Evolutionary conservation across 805 yeast genomes (phyloP).

Genomic region (Lipomyces sp.): DNA sequence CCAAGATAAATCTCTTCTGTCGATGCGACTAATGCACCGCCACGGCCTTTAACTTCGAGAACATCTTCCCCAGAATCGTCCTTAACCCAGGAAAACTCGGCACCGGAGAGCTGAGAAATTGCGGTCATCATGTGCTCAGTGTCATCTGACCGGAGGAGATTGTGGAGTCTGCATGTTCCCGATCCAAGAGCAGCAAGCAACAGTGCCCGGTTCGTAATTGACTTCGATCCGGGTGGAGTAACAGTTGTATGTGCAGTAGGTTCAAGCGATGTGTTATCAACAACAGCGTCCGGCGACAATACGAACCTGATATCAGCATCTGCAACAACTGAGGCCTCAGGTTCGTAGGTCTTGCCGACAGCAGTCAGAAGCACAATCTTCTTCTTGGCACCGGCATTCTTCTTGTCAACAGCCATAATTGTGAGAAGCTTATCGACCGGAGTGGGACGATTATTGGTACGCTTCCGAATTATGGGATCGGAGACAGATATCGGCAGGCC

Average conservation of each 20-base stretch:
- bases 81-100: slow-evolving; percentile 62
- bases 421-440: slow-evolving; percentile 75
- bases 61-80: slow-evolving; percentile 91
- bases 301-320: slow-evolving; percentile 82
- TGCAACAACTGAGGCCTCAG: slow-evolving; percentile 79
- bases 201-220: slow-evolving; percentile 93
- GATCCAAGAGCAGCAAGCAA: slow-evolving; percentile 88
- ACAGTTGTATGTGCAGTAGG: slow-evolving; percentile 53
- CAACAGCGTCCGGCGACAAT: slow-evolving; percentile 78
- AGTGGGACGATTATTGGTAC: slow-evolving; percentile 70
- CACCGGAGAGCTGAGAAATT: slow-evolving; percentile 76
- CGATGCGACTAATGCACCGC: slow-evolving; percentile 65
- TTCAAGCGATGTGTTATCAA: slow-evolving; percentile 46
- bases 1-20: slow-evolving; percentile 80
- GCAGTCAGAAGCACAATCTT: slow-evolving; percentile 80
- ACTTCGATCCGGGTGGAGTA: slow-evolving; percentile 95
- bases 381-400: slow-evolving; percentile 90
- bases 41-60: slow-evolving; percentile 84
- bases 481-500: slow-evolving; percentile 80
- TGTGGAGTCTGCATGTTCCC: slow-evolving; percentile 81
- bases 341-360: slow-evolving; percentile 89
- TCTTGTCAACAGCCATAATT: slow-evolving; percentile 95
- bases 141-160: slow-evolving; percentile 93
- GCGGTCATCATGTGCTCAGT: slow-evolving; percentile 94
- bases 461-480: slow-evolving; percentile 71